These are phyloP conservation scores for Eucalyptus cladocalyx DNA, from an alignment of 345 rosid genomes.

Conservation along the genomic window DNA sequence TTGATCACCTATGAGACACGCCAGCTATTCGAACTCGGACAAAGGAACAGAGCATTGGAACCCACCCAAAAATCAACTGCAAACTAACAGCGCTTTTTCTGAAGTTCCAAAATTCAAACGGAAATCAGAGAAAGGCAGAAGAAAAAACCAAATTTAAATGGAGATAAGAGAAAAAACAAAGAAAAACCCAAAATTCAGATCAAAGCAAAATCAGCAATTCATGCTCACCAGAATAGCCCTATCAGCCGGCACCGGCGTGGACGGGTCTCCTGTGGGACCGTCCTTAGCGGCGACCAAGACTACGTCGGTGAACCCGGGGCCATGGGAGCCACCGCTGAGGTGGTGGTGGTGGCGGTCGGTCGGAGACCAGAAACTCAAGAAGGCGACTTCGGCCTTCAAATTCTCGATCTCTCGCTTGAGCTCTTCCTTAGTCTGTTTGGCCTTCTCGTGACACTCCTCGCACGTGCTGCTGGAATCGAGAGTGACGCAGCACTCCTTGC, in stretches of 20 bases:
- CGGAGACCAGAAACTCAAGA: constrained; percentile 19
- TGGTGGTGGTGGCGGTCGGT: constrained; percentile 1
- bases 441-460: constrained; percentile 52
- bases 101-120: background rate
- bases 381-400: background rate
- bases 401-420: constrained; percentile 2
- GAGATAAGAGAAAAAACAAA: background rate
- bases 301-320: constrained; percentile 30
- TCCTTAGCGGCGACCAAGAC: background rate
- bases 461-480: constrained; percentile 60
- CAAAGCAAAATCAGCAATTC: background rate
- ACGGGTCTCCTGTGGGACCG: background rate
- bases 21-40: background rate
- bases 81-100: too few relatives aligned
- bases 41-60: background rate
- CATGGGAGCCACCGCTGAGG: background rate
- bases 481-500: constrained; percentile 28
- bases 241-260: constrained; percentile 51
- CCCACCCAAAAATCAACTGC: background rate
- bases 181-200: background rate
- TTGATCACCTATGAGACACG: background rate
- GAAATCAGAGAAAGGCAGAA: too few relatives aligned
- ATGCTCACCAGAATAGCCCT: constrained; percentile 55
- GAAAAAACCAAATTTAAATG: too few relatives aligned
- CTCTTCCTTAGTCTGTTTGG: constrained; percentile 14